These are phyloP conservation scores for Russula vinacea DNA, from an alignment of 768 basidiomycete species.

Conservation along the genomic window DNA sequence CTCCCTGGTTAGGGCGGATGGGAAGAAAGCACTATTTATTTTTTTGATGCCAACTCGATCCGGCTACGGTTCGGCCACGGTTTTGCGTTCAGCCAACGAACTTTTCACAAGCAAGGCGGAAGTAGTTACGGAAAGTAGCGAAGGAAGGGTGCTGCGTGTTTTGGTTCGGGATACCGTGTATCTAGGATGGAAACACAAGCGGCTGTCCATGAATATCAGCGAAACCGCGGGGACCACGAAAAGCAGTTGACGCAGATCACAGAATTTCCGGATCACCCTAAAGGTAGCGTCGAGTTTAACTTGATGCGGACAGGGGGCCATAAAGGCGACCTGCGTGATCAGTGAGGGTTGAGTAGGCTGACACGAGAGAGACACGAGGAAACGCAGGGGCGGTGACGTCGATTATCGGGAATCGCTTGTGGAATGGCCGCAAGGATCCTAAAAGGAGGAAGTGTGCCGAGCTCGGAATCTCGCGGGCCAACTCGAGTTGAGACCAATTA, in stretches of 20 bases:
- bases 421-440: slow-evolving; percentile 16
- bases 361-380: slow-evolving; percentile 21
- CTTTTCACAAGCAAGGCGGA: slow-evolving; percentile 7
- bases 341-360: slow-evolving; percentile 6
- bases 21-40: not conserved
- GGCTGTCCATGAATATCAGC: slow-evolving; percentile 23
- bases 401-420: slow-evolving; percentile 27
- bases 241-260: slow-evolving; percentile 25
- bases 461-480: slow-evolving; percentile 22
- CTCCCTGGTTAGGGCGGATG: slow-evolving; percentile 1
- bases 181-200: slow-evolving; percentile 10
- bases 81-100: slow-evolving; percentile 14
- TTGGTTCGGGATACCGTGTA: slow-evolving; percentile 9
- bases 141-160: slow-evolving; percentile 4
- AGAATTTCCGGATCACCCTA: slow-evolving; percentile 22
- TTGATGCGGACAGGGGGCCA: slow-evolving; percentile 27
- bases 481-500: slow-evolving; percentile 21
- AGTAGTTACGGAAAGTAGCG: slow-evolving; percentile 20
- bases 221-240: slow-evolving; percentile 22
- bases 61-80: not conserved
- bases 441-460: slow-evolving; percentile 21
- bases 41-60: slow-evolving; percentile 19
- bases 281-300: slow-evolving; percentile 27
- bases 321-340: slow-evolving; percentile 20
- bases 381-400: slow-evolving; percentile 27